A percentile compares a stretch with the other conserved stretches of the same genome.
These are phyloP conservation scores for Pyrenula aspistea DNA, from an alignment of 495 filamentous ascomycete genomes.

Conservation along the genomic window DNA sequence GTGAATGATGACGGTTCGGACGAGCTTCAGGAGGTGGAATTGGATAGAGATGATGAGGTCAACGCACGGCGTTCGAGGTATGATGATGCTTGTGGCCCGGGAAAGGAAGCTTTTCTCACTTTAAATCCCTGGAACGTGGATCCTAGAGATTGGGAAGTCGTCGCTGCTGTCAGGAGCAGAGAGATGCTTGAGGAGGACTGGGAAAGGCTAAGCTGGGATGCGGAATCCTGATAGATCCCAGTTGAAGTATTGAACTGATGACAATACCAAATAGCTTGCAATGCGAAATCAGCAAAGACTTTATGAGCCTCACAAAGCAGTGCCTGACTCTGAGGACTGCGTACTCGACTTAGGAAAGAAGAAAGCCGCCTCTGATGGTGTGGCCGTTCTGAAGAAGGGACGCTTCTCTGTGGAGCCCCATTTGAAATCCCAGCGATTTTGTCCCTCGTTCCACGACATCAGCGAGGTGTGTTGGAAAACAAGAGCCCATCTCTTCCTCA, in stretches of 20 bases:
- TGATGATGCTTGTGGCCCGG: too few species aligned
- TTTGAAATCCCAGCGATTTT: slow-evolving; percentile 7
- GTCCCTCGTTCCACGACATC: slow-evolving; percentile 13
- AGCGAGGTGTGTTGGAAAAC: slow-evolving; percentile 27
- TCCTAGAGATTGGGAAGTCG: background rate
- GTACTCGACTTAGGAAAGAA: background rate
- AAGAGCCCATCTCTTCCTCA: slow-evolving; percentile 31
- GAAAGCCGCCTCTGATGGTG: background rate
- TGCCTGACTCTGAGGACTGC: too few species aligned
- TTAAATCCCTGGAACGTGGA: background rate
- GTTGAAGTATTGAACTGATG: too few species aligned
- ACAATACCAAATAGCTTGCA: too few species aligned
- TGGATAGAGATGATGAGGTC: too few species aligned
- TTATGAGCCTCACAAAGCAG: too few species aligned
- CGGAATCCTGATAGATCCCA: too few species aligned
- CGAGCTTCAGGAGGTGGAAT: too few species aligned
- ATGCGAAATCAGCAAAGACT: too few species aligned
- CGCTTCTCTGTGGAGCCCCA: slow-evolving; percentile 6
- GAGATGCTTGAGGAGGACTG: background rate
- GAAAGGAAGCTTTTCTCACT: background rate
- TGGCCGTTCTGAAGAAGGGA: background rate
- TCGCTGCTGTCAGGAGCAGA: background rate
- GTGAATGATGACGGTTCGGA: too few species aligned
- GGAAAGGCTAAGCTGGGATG: background rate
- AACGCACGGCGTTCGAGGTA: too few species aligned